A percentile compares a stretch with the other conserved stretches of the same genome.
phyloP scores from a whole-genome alignment of 139 green algal species.

The Tetraselmis striata region DNA sequence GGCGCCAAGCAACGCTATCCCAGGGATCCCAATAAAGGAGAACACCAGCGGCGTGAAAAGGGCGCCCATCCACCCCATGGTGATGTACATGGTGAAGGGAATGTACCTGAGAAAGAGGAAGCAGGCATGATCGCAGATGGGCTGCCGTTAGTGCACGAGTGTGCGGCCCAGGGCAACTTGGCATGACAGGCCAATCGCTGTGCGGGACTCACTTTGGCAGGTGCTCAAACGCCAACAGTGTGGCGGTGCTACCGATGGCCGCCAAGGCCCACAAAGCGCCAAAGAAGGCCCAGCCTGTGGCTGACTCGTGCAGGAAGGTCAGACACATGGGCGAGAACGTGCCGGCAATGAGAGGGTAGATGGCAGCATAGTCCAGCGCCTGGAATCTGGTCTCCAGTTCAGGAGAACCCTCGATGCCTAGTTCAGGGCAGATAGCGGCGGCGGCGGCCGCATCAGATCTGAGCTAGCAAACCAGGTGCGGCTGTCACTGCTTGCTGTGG shows the following conservation, averaged over 20 bases:
- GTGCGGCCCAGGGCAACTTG: no score
- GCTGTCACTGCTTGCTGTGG: no score
- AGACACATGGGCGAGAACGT: slow-evolving; percentile 41
- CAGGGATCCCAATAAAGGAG: not conserved
- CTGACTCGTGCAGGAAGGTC: slow-evolving; percentile 17
- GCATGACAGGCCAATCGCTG: no score
- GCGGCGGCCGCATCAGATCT: no score
- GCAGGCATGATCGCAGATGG: not conserved
- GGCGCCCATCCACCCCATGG: slow-evolving; percentile 21
- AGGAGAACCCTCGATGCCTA: no score
- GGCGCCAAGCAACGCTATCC: slow-evolving; percentile 10
- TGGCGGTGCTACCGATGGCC: slow-evolving; percentile 12
- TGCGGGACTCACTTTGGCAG: no score
- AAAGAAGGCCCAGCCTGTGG: slow-evolving; percentile 6
- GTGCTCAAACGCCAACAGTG: slow-evolving; percentile 8
- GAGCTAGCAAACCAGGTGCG: no score
- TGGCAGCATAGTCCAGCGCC: slow-evolving; percentile 40
- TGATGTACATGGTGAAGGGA: slow-evolving; percentile 20
- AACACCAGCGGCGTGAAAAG: slow-evolving; percentile 1
- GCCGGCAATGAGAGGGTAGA: slow-evolving; percentile 38
- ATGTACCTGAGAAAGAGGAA: slow-evolving; percentile 15
- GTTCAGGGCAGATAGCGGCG: no score
- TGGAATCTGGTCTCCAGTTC: no score
- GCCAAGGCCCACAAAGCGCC: slow-evolving; percentile 25
- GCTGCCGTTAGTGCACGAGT: no score